Evolutionary conservation across 805 yeast species (phyloP), one percentile per base, ranked within the genome.

Genomic region (Maudiozyma turicensis): DNA sequence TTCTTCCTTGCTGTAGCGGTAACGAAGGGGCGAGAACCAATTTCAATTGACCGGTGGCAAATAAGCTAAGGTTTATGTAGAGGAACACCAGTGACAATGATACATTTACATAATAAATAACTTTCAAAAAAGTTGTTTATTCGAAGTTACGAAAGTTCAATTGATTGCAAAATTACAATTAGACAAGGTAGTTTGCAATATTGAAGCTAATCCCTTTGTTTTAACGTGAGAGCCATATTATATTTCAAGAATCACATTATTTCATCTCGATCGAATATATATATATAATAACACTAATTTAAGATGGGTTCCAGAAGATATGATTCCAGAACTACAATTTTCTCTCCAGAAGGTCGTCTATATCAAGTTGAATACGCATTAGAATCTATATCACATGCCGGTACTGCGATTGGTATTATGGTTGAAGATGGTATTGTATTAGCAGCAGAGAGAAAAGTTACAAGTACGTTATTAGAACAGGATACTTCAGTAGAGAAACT

Each of bases 301-400:
- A 8, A 6, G 58, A 77, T 77, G 82, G 81, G 82, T 14, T 87
- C 96, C 58, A 85, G 98, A 84, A 83, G 99, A 79, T 93, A 93
- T 88, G 99, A 93, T 72, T 85, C 96, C 53, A 81, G 99, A 77
- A 93, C 99, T 46, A 93, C 99, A 5, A 95, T 93, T 63, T 93
- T 93, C 72, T 91, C 98, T 39, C 99, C 99, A 8, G 99, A 93
- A 67, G 99, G 99, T 39, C 81, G 99, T 70, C 76, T 93, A 50
- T 93, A 93, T 71, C 99, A 93, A 72, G 89, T 89, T 20, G 99
- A 93, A 69, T 93, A 93, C 61, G 99, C 98, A 3, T 80, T 89
- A 64, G 98, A 93, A 67, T 97, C 97, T 53, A 83, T 91, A 59
- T 90, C 98, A 39, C 98, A 91, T 64, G 97, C 95, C 31, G 99